A percentile compares a stretch with the other conserved stretches of the same genome.
Conservation (phyloP, 208 protist species). For the Trypanosoma rangeli region DNA sequence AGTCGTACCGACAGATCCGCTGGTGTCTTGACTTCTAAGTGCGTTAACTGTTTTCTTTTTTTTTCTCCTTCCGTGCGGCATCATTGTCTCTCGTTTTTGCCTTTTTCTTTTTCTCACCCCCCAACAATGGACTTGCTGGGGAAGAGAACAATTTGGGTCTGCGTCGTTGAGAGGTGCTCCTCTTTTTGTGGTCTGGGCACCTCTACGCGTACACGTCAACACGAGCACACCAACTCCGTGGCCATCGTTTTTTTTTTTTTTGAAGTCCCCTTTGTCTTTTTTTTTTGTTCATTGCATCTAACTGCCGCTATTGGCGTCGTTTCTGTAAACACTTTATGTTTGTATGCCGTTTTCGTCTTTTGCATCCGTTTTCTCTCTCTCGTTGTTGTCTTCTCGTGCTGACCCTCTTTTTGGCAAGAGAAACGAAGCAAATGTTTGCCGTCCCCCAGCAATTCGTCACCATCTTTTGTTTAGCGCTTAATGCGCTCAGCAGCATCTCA, state of each 20-base stretch:
- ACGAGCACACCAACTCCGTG: not conserved
- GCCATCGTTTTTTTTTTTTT: not conserved
- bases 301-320: not conserved
- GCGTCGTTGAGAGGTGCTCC: not conserved
- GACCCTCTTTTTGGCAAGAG: conserved; percentile 6
- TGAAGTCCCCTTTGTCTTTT: not conserved
- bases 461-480: conserved; percentile 51
- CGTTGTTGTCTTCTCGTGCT: conserved; percentile 12
- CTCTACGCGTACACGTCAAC: not conserved
- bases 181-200: not conserved
- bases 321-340: not conserved
- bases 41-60: not conserved
- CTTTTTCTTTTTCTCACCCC: not conserved
- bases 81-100: not conserved
- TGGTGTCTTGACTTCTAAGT: not conserved
- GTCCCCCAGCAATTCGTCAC: conserved; percentile 18
- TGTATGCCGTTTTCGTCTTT: conserved; percentile 11
- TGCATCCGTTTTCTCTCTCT: conserved; percentile 7
- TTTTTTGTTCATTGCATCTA: not conserved
- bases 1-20: not conserved
- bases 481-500: conserved; percentile 44
- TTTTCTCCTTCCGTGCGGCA: not conserved
- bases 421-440: conserved; percentile 19
- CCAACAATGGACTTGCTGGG: not conserved
- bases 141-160: no score